A percentile compares a stretch with the other conserved stretches of the same genome.
These are phyloP conservation scores for Letharia columbiana DNA, from an alignment of 495 filamentous ascomycete species.

Conservation along the genomic window DNA sequence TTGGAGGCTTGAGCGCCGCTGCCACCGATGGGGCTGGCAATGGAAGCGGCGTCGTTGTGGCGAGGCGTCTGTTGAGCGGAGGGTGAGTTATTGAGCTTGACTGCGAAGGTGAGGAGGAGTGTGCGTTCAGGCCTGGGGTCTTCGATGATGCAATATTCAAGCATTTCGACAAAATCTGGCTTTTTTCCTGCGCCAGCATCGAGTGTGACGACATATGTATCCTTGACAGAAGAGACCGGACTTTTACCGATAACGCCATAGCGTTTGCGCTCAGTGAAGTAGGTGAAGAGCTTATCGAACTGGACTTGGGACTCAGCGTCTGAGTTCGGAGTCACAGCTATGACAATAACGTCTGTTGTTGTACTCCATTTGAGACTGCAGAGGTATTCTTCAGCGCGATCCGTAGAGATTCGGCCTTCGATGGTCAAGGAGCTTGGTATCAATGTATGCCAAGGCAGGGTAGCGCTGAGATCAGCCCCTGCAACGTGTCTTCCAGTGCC, in stretches of 20 bases:
- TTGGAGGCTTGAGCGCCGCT: conserved; percentile 31
- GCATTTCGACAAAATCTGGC: conserved; percentile 67
- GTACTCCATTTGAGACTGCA: conserved; percentile 66
- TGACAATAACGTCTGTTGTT: conserved; percentile 63
- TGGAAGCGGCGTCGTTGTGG: conserved; percentile 30
- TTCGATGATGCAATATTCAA: conserved; percentile 66
- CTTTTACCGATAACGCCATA: conserved; percentile 78
- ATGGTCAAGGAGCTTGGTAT: conserved; percentile 60
- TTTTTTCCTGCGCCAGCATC: conserved; percentile 47
- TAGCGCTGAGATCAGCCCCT: conserved; percentile 62
- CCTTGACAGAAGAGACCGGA: conserved; percentile 56
- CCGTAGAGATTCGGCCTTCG: conserved; percentile 73
- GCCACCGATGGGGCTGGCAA: conserved; percentile 40
- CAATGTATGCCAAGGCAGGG: conserved; percentile 58
- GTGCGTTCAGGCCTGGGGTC: conserved; percentile 56
- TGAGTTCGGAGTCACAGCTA: conserved; percentile 50
- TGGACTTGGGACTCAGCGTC: conserved; percentile 44
- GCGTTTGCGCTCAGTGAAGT: conserved; percentile 65
- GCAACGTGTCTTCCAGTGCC: conserved; percentile 76
- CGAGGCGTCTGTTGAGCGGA: conserved; percentile 41
- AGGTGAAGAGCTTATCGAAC: conserved; percentile 65
- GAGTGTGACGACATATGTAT: conserved; percentile 72
- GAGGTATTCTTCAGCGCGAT: conserved; percentile 79
- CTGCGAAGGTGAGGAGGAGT: conserved; percentile 69
- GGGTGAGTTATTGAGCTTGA: conserved; percentile 45